Percentiles rank a stretch among this genome's conserved stretches.
These are phyloP conservation scores for Trichoderma asperellum DNA, from an alignment of 2,329 filamentous ascomycete species.

Conservation along the genomic window DNA sequence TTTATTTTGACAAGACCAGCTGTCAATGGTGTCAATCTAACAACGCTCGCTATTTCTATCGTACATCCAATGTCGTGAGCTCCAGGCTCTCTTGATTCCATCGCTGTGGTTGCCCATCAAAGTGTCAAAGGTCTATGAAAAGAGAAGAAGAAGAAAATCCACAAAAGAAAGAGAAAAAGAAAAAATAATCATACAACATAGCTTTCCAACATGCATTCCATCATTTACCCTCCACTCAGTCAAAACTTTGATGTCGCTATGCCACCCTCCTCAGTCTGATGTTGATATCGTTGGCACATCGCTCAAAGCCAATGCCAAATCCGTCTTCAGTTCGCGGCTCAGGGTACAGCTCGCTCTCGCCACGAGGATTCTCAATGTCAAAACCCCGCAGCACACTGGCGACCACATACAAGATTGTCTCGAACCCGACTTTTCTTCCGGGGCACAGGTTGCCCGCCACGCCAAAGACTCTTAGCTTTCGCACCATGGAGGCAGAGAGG, in stretches of 20 bases:
- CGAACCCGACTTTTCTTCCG: slow-evolving; percentile 39
- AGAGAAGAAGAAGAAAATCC: neutral
- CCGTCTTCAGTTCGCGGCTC: slow-evolving; percentile 35
- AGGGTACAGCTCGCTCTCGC: slow-evolving; percentile 28
- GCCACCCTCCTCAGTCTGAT: slow-evolving; percentile 32
- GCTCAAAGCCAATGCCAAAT: slow-evolving; percentile 41
- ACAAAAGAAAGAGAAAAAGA: neutral
- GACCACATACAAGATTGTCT: slow-evolving; percentile 37
- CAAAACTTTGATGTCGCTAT: neutral
- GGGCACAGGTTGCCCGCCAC: slow-evolving; percentile 42
- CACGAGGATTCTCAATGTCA: slow-evolving; percentile 34
- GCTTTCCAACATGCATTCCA: neutral
- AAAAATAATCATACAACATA: neutral
- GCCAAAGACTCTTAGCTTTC: slow-evolving; percentile 40
- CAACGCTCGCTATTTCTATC: neutral
- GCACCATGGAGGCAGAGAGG: slow-evolving; percentile 33
- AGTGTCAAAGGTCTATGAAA: neutral
- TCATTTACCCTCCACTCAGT: neutral
- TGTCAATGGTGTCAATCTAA: neutral
- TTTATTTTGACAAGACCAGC: neutral
- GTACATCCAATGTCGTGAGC: slow-evolving; percentile 8
- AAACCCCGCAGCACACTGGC: slow-evolving; percentile 37
- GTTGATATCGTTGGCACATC: slow-evolving; percentile 37
- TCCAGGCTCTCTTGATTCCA: slow-evolving; percentile 5
- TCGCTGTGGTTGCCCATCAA: neutral